Evolutionary conservation across 2,329 filamentous ascomycete genomes (phyloP), one percentile per base, ranked within the genome.

Genomic region (Colletotrichum tofieldiae): DNA sequence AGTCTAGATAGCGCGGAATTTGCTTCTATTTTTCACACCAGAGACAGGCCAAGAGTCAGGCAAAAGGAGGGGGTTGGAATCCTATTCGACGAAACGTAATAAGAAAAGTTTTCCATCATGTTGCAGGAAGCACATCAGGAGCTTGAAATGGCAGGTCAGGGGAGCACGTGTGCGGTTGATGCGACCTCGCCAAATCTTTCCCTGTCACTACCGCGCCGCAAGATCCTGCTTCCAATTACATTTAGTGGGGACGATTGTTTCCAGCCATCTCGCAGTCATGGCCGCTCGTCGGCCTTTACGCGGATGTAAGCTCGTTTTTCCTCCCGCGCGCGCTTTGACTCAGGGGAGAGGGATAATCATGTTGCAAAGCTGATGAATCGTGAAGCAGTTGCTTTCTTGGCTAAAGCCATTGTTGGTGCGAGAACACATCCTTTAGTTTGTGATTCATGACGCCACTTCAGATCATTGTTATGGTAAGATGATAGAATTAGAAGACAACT

Each of bases 141-240:
- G 39, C 56, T 71, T 51, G 32, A 43, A 62, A 62, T 61, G 64
- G 32, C 41, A 71, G 68, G 68, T 60, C 67, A 47, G 62, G 51
- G 54, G 62, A 39, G 67, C 62, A 66, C 51, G 67, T 60, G 61
- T 69, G 54, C 16, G 56, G 63, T 55, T 23, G 64, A 67, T 62
- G 60, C 56, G 41, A 71, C 68, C 55, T 71, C 68, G 63, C n/a
- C 49, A 55, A 37, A 47, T 56, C 64, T 67, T 67, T 61, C 68
- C 56, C 63, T 56, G 39, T 56, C 26, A n/a, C 18, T 16, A 26
- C 41, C 56, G 26, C 56, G 9, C 59, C 63, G 67, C 55, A 56
- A 70, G 49, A 70, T 66, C 62, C 37, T 66, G 52, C 39, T 54
- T 12, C 23, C 18, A 55, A 54, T 54, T 54, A 65, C 55, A 3